Percentiles rank a stretch among this genome's conserved stretches.
phyloP scores from a whole-genome alignment of 768 basidiomycete species.

The Panellus pusillus region DNA sequence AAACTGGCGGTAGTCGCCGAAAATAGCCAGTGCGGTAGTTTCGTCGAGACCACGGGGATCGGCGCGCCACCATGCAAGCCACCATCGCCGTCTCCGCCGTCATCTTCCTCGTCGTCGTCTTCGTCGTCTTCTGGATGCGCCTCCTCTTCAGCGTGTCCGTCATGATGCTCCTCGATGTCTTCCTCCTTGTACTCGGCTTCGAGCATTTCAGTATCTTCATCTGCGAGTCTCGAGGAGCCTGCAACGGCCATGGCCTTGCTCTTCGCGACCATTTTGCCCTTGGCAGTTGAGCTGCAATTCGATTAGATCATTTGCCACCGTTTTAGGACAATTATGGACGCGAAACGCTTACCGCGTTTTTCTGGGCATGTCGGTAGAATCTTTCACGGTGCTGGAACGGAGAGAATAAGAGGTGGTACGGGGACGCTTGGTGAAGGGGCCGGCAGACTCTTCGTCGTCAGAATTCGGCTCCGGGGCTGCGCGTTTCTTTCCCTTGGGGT shows the following conservation, averaged over 20 bases:
- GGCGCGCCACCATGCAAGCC: conserved; percentile 41
- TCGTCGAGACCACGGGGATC: conserved; percentile 62
- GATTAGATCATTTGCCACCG: conserved; percentile 17
- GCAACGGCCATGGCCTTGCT: conserved; percentile 56
- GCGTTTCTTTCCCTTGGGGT: conserved; percentile 91
- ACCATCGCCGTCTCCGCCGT: conserved; percentile 30
- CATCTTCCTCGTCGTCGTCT: conserved; percentile 40
- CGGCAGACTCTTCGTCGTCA: conserved; percentile 61
- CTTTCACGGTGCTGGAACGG: conserved; percentile 54
- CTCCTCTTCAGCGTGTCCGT: conserved; percentile 44
- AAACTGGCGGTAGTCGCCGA: conserved; percentile 84
- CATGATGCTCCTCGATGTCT: conserved; percentile 44
- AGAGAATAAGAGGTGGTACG: conserved; percentile 66
- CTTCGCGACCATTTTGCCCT: conserved; percentile 62
- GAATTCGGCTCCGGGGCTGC: conserved; percentile 70
- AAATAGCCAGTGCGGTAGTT: conserved; percentile 73
- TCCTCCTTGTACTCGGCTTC: conserved; percentile 59
- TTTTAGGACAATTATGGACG: conserved; percentile 7
- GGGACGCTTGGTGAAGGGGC: conserved; percentile 61
- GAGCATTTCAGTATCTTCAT: conserved; percentile 78
- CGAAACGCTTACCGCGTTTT: conserved; percentile 57
- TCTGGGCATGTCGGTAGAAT: conserved; percentile 65
- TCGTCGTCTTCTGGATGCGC: conserved; percentile 47
- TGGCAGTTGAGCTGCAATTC: conserved; percentile 36
- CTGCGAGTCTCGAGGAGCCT: conserved; percentile 63